Base-by-base conservation (phyloP, 176 grass and related monocot genomes). In the Zea luxurians region DNA sequence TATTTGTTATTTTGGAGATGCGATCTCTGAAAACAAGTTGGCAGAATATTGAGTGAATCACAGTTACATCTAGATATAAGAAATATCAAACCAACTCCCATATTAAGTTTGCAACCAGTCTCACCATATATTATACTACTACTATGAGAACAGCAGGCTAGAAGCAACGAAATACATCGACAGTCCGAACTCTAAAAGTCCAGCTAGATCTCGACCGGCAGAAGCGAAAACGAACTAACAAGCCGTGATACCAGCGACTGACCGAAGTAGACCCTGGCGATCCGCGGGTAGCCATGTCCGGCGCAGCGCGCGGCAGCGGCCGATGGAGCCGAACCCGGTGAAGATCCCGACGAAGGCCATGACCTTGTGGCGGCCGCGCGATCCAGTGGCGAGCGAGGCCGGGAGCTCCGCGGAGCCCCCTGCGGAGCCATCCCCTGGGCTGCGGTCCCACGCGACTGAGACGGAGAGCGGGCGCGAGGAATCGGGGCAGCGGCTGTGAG, bases 271-370 rank as follows among this genome's bases (percentile, higher is more conserved):
- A 3, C 92, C 88, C 77, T 89, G 86, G 37, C 89, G 92, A 93
- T 95, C 90, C 16, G 96, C 36, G 2, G 92, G 96, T 12, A 99
- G 87, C 96, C 92, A 99, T 11, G 96, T 99, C 75, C 82, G 60
- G 57, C 96, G 75, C 42, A 99, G 88, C 17, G 90, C 80, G 65
- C 87, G 80, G 12, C 96, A 82, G 10, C 96, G 82, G 4, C 92
- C 88, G 7, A 78, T 79, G 61, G 90, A 99, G 81, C 66, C 67
- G 78, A 99, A 99, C 17, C 92, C 92, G 63, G 96, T 95, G 82
- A 95, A 93, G 88, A 99, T 99, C 75, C 96, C 96, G 45, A 99
- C 96, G 84, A 99, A 99, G 18, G 83, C 92, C 92, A 99, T 99
- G 13, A 89, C 96, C 85, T 93, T 99, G 60, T 93, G 92, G 62